Evolutionary conservation across 805 yeast species (phyloP).

Genomic region (Lipomyces chichibuensis): DNA sequence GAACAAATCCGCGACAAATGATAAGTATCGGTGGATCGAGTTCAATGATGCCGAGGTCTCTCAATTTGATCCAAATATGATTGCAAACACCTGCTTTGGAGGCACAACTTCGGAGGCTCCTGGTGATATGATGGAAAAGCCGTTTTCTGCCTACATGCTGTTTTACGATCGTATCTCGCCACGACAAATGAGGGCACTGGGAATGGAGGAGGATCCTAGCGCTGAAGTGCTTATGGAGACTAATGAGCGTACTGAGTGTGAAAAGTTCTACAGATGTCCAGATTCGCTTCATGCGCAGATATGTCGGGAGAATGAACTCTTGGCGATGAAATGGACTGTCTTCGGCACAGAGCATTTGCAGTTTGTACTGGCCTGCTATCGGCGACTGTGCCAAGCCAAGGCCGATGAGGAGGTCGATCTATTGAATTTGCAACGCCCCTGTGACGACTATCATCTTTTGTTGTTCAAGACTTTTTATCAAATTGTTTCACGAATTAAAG

Average conservation of each 20-base stretch:
- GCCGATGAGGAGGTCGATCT: background rate
- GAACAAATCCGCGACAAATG: conserved; percentile 9
- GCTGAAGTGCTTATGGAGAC: background rate
- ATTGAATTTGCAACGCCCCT: background rate
- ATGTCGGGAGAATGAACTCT: conserved; percentile 19
- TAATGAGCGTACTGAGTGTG: background rate
- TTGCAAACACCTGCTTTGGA: conserved; percentile 26
- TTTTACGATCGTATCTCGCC: conserved; percentile 31
- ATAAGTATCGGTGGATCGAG: conserved; percentile 24
- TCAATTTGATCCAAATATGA: conserved; percentile 23
- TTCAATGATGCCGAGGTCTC: conserved; percentile 32
- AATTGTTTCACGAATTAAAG: conserved; percentile 18
- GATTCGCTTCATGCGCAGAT: conserved; percentile 12
- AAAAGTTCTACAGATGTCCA: background rate
- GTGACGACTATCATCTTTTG: conserved; percentile 13
- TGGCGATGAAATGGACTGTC: conserved; percentile 14
- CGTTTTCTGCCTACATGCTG: conserved; percentile 34
- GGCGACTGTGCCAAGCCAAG: conserved; percentile 3
- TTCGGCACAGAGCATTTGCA: conserved; percentile 23
- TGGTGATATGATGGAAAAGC: conserved; percentile 21
- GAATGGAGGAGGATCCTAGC: background rate
- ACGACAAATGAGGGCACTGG: background rate
- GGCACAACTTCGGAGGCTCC: conserved; percentile 13
- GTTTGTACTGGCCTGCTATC: conserved; percentile 17
- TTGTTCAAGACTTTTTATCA: conserved; percentile 26